A percentile compares a stretch with the other conserved stretches of the same genome.
Conservation (phyloP, 1,284 basidiomycete species). For the Cutaneotrichosporon mucoides region DNA sequence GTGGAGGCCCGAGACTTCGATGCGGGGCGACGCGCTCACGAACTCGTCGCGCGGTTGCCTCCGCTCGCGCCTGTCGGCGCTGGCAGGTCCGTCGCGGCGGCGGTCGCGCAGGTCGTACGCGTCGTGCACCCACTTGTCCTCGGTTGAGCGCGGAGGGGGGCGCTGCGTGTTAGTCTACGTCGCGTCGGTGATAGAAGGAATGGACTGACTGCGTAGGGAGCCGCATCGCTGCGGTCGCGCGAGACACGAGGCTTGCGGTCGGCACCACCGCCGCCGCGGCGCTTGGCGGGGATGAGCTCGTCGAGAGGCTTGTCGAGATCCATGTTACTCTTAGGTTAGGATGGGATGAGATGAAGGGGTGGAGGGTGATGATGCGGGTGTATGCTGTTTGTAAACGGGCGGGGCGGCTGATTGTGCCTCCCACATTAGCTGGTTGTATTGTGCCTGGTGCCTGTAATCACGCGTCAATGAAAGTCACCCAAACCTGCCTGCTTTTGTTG, state of each 20-base stretch:
- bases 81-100: constrained; percentile 2
- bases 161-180: constrained; percentile 27
- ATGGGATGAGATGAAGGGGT: not conserved
- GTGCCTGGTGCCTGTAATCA: no score
- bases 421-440: no score
- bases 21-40: constrained; percentile 56
- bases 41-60: constrained; percentile 21
- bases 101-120: constrained; percentile 26
- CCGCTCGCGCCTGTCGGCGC: constrained; percentile 5
- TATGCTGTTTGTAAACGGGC: no score
- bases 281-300: constrained; percentile 39
- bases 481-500: no score
- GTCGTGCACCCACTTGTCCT: constrained; percentile 49
- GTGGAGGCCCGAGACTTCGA: constrained; percentile 83
- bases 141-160: constrained; percentile 44
- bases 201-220: constrained; percentile 38
- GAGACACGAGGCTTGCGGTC: constrained; percentile 24
- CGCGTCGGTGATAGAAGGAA: not conserved
- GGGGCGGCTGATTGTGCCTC: no score
- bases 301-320: constrained; percentile 48
- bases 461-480: no score
- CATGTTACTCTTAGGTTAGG: constrained; percentile 25
- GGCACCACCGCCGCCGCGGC: constrained; percentile 3
- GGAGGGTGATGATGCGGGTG: not conserved
- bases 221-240: constrained; percentile 20